Evolutionary conservation across 2,329 filamentous ascomycete species (phyloP).

Genomic region (Curvularia lunata): DNA sequence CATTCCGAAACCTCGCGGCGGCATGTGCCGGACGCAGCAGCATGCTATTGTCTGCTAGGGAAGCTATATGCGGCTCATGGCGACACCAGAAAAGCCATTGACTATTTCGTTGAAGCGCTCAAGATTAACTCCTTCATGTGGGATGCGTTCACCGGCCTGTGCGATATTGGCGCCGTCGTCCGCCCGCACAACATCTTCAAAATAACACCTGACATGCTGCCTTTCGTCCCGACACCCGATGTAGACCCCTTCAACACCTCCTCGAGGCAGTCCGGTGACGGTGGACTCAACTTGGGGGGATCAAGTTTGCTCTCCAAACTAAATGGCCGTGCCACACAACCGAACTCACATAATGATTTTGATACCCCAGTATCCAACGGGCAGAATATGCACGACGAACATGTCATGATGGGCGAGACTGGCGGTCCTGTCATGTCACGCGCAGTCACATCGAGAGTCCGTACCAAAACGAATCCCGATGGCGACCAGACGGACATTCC

Average conservation of each 20-base stretch:
- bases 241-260: slow-evolving; percentile 55
- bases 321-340: slow-evolving; percentile 51
- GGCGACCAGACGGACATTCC: slow-evolving; percentile 48
- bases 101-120: slow-evolving; percentile 85
- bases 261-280: slow-evolving; percentile 39
- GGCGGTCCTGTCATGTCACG: slow-evolving; percentile 47
- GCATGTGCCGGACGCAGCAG: slow-evolving; percentile 80
- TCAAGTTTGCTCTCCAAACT: slow-evolving; percentile 51
- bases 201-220: slow-evolving; percentile 68
- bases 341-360: slow-evolving; percentile 42
- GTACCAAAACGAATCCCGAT: slow-evolving; percentile 51
- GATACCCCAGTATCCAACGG: slow-evolving; percentile 58
- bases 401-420: slow-evolving; percentile 51
- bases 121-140: slow-evolving; percentile 96
- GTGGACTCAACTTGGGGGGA: slow-evolving; percentile 46
- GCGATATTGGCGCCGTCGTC: slow-evolving; percentile 80
- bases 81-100: slow-evolving; percentile 80
- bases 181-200: slow-evolving; percentile 87
- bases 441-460: slow-evolving; percentile 49
- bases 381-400: slow-evolving; percentile 51
- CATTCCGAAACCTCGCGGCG: slow-evolving; percentile 79
- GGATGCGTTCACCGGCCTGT: slow-evolving; percentile 91
- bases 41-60: slow-evolving; percentile 81
- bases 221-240: slow-evolving; percentile 46
- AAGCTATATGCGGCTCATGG: slow-evolving; percentile 84